phyloP scores from a whole-genome alignment of 805 yeast genomes.

The Ogataea paraovalis region DNA sequence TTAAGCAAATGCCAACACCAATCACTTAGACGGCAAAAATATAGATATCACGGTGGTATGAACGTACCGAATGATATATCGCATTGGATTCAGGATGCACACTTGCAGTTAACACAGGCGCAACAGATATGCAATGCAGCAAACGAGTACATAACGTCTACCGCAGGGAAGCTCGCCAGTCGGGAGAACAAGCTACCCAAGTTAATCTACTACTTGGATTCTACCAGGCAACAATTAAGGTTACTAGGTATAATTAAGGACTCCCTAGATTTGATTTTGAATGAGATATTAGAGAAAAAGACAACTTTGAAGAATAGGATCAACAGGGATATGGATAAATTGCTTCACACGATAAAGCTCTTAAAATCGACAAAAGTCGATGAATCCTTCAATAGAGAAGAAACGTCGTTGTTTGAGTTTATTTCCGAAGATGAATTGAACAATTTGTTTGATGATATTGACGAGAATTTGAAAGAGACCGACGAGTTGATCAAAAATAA shows the following conservation, averaged over 20 bases:
- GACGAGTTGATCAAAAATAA: conserved; percentile 27
- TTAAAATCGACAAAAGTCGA: conserved; percentile 38
- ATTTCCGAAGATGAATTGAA: conserved; percentile 41
- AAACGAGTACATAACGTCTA: conserved; percentile 35
- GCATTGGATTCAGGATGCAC: conserved; percentile 44
- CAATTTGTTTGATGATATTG: conserved; percentile 30
- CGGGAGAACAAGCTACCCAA: conserved; percentile 41
- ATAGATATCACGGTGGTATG: neutral
- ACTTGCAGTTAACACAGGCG: conserved; percentile 43
- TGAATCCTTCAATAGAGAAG: conserved; percentile 23
- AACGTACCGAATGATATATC: conserved; percentile 9
- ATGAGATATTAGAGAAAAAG: conserved; percentile 21
- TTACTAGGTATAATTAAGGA: conserved; percentile 34
- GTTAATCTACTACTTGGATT: conserved; percentile 40
- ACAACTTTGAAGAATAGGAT: conserved; percentile 21
- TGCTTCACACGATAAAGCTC: conserved; percentile 30
- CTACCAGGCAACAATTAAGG: conserved; percentile 45
- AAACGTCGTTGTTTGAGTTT: conserved; percentile 39
- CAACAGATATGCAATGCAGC: conserved; percentile 51
- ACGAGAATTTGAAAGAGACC: conserved; percentile 25
- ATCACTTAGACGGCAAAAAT: too few relatives aligned
- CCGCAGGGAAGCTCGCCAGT: conserved; percentile 34
- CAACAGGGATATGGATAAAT: conserved; percentile 28
- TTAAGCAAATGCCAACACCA: too few relatives aligned
- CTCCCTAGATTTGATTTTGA: conserved; percentile 27